Percentiles rank a stretch among this genome's conserved stretches.
Evolutionary conservation across 2,329 filamentous ascomycete species (phyloP).

Genomic region (Fusarium chuoi): DNA sequence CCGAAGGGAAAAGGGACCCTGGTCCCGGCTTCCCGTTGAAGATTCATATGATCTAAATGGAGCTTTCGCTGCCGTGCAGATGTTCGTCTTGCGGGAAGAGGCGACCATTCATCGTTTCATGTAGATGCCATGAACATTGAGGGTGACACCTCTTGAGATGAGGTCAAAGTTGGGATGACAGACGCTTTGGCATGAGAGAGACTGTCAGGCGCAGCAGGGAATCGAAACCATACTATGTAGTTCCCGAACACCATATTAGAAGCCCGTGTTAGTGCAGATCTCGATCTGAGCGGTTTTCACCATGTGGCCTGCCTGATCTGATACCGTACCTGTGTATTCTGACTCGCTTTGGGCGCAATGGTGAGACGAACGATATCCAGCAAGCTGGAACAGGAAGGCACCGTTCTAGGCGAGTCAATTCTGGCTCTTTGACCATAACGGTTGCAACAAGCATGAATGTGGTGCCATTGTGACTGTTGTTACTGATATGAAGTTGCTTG

Average conservation of each 20-base stretch:
- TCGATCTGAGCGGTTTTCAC: constrained; percentile 40
- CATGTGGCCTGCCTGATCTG: constrained; percentile 40
- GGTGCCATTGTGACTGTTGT: constrained; percentile 11
- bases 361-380: constrained; percentile 32
- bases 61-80: constrained; percentile 26
- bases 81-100: constrained; percentile 8
- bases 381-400: constrained; percentile 31
- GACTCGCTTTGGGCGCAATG: constrained; percentile 40
- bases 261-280: constrained; percentile 44
- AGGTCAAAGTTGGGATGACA: constrained; percentile 38
- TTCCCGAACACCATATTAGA: constrained; percentile 28
- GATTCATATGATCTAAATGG: constrained; percentile 22
- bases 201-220: constrained; percentile 19
- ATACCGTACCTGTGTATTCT: constrained; percentile 37
- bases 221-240: constrained; percentile 20
- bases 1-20: constrained; percentile 6
- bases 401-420: constrained; percentile 27
- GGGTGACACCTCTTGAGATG: constrained; percentile 8
- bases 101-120: background rate
- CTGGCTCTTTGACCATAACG: constrained; percentile 16
- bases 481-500: constrained; percentile 28
- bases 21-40: constrained; percentile 32
- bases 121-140: constrained; percentile 15
- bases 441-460: constrained; percentile 10
- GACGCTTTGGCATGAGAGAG: constrained; percentile 25